Base-by-base conservation (phyloP, 192 early-diverging fungal genomes). In the Rhizophlyctis rosea region DNA sequence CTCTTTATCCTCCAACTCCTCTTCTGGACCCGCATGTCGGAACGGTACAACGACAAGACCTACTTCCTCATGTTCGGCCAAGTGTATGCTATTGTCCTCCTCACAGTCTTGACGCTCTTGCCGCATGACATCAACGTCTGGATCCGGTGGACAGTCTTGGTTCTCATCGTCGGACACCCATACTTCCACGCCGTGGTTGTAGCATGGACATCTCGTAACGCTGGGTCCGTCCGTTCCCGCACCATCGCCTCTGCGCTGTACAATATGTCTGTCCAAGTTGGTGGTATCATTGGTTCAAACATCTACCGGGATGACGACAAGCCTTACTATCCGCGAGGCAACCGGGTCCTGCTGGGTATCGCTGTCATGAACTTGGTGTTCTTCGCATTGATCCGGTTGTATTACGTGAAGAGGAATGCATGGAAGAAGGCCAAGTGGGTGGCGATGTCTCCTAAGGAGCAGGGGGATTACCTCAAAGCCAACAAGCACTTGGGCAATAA, bases 401-500 rank as follows among this genome's bases (percentile, higher is more conserved):
- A 80, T 14, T 74, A 81, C 62, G 53, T 32, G 4, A 39, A 65
- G 5, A 57, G 75, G 21, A 85, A 84, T 64, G 59, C 58, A 16
- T 53, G 36, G 25, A 72, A 79, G 21, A 72, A 74, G 16, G 33
- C 44, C 29, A 79, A 72, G 44, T 84, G 80, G 69, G 63, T 64
- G 30, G n/a, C 29, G 5, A 70, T 81, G 75, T 73, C 81, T 9
- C 48, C 64, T 1, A 61, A 73, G 13, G 76, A 85, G 24, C 70
- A 77, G 64, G 69, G 61, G 11, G 44, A 73, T 35, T 85, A 85
- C 36, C 35, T 74, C 27, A 56, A 73, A 3, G 81, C 75, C 18
- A 83, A 79, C 2, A 78, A 52, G 4, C 63, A 83, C n/a, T 24
- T 64, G 31, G 81, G 81, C 1, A 77, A 70, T 31, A 67, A 79